Evolutionary conservation across 2,329 filamentous ascomycete species (phyloP).

Genomic region (Plectosphaerella plurivora): DNA sequence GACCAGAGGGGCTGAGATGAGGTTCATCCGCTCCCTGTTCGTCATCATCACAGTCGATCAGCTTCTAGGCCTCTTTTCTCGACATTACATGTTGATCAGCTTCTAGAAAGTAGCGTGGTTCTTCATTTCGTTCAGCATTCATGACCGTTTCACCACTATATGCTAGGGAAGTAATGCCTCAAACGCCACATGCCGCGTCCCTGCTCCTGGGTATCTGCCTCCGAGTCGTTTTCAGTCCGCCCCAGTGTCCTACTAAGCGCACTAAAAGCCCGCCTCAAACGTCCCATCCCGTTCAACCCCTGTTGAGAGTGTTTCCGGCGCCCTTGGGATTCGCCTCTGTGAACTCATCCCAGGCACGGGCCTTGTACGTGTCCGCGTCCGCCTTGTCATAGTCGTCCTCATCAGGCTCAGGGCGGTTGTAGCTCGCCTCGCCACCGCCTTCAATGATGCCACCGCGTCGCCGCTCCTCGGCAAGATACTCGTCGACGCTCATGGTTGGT

Average conservation of each 20-base stretch:
- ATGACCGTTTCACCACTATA: too few species aligned
- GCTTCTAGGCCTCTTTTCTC: too few species aligned
- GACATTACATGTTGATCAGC: too few species aligned
- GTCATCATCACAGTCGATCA: too few species aligned
- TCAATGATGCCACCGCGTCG: constrained; percentile 83
- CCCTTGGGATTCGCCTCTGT: constrained; percentile 84
- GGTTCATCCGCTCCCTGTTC: too few species aligned
- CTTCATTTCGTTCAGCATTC: too few species aligned
- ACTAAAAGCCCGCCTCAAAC: not conserved
- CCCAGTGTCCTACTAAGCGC: not conserved
- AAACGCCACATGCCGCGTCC: not conserved
- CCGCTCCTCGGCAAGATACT: constrained; percentile 91
- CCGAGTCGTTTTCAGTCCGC: not conserved
- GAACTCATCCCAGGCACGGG: constrained; percentile 92
- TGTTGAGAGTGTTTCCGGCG: constrained; percentile 77
- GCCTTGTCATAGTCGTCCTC: constrained; percentile 88
- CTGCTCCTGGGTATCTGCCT: not conserved
- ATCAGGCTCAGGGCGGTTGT: constrained; percentile 65
- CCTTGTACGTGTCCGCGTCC: constrained; percentile 89
- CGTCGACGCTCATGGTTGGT: constrained; percentile 96
- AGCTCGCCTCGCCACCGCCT: constrained; percentile 76
- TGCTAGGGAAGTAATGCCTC: not conserved
- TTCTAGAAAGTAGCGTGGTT: too few species aligned
- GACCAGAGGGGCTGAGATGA: too few species aligned
- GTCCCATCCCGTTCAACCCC: constrained; percentile 44